A percentile compares a stretch with the other conserved stretches of the same genome.
These are phyloP conservation scores for Paramyrothecium roridum DNA, from an alignment of 2,329 filamentous ascomycete genomes.

Conservation along the genomic window DNA sequence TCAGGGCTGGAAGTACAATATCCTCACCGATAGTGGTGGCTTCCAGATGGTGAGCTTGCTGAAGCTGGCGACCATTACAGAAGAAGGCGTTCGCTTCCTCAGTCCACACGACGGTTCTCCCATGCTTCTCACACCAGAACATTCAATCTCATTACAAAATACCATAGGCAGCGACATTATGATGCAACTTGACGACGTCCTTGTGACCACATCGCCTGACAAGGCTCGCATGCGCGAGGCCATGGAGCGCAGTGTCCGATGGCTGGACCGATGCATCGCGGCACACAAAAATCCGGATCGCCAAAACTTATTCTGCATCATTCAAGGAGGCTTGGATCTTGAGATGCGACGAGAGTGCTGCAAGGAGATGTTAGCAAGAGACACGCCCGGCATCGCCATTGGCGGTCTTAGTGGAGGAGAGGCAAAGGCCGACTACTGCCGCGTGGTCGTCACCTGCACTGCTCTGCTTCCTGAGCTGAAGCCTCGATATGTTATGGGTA, in stretches of 20 bases:
- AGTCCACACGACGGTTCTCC: constrained; percentile 92
- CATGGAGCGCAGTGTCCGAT: constrained; percentile 90
- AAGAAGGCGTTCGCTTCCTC: constrained; percentile 93
- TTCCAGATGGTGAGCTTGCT: constrained; percentile 99
- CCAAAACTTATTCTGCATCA: constrained; percentile 98
- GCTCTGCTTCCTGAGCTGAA: constrained; percentile 81
- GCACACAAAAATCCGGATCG: constrained; percentile 78
- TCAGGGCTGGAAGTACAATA: constrained; percentile 93
- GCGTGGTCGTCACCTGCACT: constrained; percentile 85
- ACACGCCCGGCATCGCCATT: constrained; percentile 95
- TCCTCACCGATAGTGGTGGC: constrained; percentile 81
- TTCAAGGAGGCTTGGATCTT: constrained; percentile 90
- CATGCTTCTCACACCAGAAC: constrained; percentile 96
- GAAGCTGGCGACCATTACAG: constrained; percentile 88
- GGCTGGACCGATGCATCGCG: constrained; percentile 92
- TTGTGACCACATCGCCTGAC: constrained; percentile 93
- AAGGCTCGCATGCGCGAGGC: constrained; percentile 84
- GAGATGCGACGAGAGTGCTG: constrained; percentile 84
- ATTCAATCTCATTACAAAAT: constrained; percentile 94
- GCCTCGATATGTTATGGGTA: constrained; percentile 98
- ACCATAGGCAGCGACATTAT: constrained; percentile 98
- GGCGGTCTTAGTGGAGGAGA: constrained; percentile 93
- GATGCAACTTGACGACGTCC: constrained; percentile 98
- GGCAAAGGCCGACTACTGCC: constrained; percentile 88
- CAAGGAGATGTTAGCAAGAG: constrained; percentile 78